A percentile compares a stretch with the other conserved stretches of the same genome.
Evolutionary conservation across 2,329 filamentous ascomycete genomes (phyloP).

Genomic region (Pestalotiopsis sp.): DNA sequence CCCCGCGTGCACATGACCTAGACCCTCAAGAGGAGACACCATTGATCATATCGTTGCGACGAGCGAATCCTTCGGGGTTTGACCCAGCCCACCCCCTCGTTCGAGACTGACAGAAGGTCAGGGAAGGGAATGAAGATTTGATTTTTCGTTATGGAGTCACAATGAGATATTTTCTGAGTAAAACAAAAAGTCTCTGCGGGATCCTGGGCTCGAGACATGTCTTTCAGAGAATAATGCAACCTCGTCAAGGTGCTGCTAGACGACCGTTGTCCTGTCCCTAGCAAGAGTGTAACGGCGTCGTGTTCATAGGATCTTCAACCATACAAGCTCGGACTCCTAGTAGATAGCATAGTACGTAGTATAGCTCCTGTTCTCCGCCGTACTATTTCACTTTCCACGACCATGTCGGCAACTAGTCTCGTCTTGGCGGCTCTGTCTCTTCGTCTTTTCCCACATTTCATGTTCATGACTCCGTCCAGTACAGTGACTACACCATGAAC

Average conservation of each 20-base stretch:
- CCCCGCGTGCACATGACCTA: background rate
- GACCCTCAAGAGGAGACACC: background rate
- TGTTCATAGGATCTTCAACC: background rate
- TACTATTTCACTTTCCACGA: background rate
- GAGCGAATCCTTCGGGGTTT: background rate
- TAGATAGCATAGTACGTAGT: background rate
- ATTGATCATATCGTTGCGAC: background rate
- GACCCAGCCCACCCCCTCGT: background rate
- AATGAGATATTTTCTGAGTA: background rate
- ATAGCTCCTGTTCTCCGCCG: background rate
- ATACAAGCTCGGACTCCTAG: background rate
- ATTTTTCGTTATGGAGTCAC: background rate
- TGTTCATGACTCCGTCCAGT: background rate
- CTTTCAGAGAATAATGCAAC: background rate
- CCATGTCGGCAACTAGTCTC: background rate
- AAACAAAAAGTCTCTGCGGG: background rate
- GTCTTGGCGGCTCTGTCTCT: background rate
- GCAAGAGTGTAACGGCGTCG: background rate
- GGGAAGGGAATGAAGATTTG: background rate
- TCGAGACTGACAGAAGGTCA: background rate
- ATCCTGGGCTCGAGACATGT: background rate
- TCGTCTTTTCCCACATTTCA: background rate
- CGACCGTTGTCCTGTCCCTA: background rate
- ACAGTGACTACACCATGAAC: background rate
- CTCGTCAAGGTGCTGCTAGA: background rate